Evolutionary conservation across 768 basidiomycete species (phyloP).

Genomic region (Suillus placidus): DNA sequence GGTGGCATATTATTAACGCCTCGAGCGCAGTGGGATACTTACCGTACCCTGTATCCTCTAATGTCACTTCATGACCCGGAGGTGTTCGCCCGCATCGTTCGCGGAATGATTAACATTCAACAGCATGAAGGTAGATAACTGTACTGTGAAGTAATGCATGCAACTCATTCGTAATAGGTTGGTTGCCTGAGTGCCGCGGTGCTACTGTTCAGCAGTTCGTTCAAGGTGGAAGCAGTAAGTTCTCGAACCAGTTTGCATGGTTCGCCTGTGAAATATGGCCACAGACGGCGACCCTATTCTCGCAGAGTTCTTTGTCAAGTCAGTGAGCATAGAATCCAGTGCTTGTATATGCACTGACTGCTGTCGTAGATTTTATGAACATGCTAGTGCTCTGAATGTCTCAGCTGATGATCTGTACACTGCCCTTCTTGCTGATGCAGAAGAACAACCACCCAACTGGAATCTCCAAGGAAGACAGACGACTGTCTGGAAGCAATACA

Average conservation of each 20-base stretch:
- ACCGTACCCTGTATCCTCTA: constrained; percentile 60
- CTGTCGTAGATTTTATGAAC: constrained; percentile 48
- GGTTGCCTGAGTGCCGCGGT: constrained; percentile 68
- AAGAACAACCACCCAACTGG: constrained; percentile 60
- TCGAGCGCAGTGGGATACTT: constrained; percentile 60
- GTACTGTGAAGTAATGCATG: neutral
- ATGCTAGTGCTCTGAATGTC: constrained; percentile 51
- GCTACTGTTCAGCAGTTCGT: constrained; percentile 54
- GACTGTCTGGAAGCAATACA: constrained; percentile 56
- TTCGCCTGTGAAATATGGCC: neutral
- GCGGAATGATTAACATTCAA: constrained; percentile 70
- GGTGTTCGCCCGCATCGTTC: constrained; percentile 59
- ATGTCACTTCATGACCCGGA: constrained; percentile 66
- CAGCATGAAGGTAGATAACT: constrained; percentile 55
- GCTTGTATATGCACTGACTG: neutral
- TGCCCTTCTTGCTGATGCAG: constrained; percentile 62
- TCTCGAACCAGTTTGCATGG: neutral
- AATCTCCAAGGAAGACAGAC: constrained; percentile 64
- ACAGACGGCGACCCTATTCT: constrained; percentile 66
- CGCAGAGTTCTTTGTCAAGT: constrained; percentile 69
- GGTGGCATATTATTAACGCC: neutral
- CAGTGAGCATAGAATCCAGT: constrained; percentile 12
- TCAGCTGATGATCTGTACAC: constrained; percentile 52
- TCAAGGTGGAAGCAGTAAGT: constrained; percentile 65
- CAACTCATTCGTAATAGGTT: constrained; percentile 42